Percentiles rank a stretch among this genome's conserved stretches.
phyloP scores from a whole-genome alignment of 2,329 filamentous ascomycete species.

The Escovopsis weberi region DNA sequence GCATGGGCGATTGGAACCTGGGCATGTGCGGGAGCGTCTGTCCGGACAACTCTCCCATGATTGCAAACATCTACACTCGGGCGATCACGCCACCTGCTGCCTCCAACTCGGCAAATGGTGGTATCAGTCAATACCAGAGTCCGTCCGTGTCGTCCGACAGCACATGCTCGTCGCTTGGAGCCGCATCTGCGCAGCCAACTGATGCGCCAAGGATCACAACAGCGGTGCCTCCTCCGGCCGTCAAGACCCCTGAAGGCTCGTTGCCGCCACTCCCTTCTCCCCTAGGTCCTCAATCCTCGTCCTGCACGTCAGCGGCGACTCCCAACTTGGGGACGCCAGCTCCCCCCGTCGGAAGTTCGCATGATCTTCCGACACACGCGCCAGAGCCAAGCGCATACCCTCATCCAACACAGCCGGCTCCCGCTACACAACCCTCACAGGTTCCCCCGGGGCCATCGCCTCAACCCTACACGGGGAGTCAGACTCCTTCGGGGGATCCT shows the following conservation, averaged over 20 bases:
- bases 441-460: slow-evolving; percentile 1
- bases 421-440: slow-evolving; percentile 1
- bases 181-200: slow-evolving; percentile 1
- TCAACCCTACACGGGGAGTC: too few species aligned
- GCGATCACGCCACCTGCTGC: slow-evolving; percentile 3
- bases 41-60: slow-evolving; percentile 11
- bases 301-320: slow-evolving; percentile 1
- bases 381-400: slow-evolving; percentile 8
- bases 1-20: slow-evolving; percentile 13
- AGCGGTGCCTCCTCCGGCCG: slow-evolving; percentile 6
- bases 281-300: slow-evolving; percentile 2
- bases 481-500: neutral
- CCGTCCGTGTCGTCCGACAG: slow-evolving; percentile 3
- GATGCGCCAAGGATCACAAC: slow-evolving; percentile 5
- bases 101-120: too few species aligned
- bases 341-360: slow-evolving; percentile 1
- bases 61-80: slow-evolving; percentile 20
- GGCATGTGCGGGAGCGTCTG: slow-evolving; percentile 21
- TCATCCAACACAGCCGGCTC: slow-evolving; percentile 3
- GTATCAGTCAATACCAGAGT: neutral
- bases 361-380: slow-evolving; percentile 3
- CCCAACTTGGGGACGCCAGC: neutral
- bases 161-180: slow-evolving; percentile 1
- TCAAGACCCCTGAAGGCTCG: slow-evolving; percentile 1
- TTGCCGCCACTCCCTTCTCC: neutral